These are phyloP conservation scores for Wickerhamia fluorescens DNA, from an alignment of 805 yeast genomes.

Conservation along the genomic window DNA sequence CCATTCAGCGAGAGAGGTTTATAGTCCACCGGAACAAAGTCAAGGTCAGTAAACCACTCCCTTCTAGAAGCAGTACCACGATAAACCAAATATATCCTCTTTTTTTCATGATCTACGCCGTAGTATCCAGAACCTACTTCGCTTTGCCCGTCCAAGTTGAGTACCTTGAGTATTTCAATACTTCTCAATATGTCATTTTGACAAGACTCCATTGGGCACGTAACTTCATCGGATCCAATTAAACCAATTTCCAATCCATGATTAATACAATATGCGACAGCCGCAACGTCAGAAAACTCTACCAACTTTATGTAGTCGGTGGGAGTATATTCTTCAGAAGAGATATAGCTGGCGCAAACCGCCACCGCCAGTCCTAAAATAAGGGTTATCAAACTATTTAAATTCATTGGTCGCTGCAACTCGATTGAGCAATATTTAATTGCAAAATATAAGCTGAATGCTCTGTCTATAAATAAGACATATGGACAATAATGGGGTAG, in stretches of 20 bases:
- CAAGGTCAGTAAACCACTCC: slow-evolving; percentile 60
- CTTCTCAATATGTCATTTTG: slow-evolving; percentile 9
- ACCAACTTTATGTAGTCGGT: slow-evolving; percentile 17
- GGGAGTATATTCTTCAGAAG: not conserved
- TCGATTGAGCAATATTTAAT: not conserved
- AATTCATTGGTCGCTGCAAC: no score
- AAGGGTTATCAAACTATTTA: no score
- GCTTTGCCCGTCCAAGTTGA: slow-evolving; percentile 35
- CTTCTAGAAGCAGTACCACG: slow-evolving; percentile 57
- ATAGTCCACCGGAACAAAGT: slow-evolving; percentile 40
- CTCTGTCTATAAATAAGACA: not conserved
- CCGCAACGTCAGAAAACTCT: slow-evolving; percentile 27
- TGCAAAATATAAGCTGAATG: not conserved
- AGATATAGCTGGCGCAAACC: no score
- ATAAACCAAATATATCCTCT: slow-evolving; percentile 44
- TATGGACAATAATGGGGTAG: no score
- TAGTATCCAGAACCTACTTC: slow-evolving; percentile 50
- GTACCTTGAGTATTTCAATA: slow-evolving; percentile 32
- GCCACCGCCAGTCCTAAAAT: no score
- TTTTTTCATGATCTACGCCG: slow-evolving; percentile 39
- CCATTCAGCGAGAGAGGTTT: slow-evolving; percentile 30
- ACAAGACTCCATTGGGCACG: slow-evolving; percentile 23
- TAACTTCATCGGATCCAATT: slow-evolving; percentile 13
- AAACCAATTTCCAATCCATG: slow-evolving; percentile 19
- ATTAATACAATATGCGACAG: slow-evolving; percentile 32